These are phyloP conservation scores for Tetramitus jugosus DNA, from an alignment of 208 protist genomes.

Conservation along the genomic window DNA sequence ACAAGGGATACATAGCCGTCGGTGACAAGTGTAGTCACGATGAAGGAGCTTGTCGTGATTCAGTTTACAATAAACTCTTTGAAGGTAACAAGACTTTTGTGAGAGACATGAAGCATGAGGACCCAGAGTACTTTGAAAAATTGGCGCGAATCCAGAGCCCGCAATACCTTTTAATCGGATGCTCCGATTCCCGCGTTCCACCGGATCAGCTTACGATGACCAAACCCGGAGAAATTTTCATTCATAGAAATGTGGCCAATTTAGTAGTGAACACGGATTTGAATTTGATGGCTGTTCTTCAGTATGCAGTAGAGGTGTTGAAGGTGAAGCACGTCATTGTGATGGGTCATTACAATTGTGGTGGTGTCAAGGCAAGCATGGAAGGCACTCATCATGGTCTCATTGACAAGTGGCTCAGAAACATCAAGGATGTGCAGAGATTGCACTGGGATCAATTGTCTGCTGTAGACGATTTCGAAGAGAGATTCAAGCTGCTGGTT, in stretches of 20 bases:
- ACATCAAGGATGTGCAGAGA: conserved; percentile 37
- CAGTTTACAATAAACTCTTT: conserved; percentile 59
- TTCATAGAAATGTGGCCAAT: conserved; percentile 87
- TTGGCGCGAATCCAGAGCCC: conserved; percentile 66
- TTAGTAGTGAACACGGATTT: conserved; percentile 73
- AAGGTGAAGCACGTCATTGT: conserved; percentile 85
- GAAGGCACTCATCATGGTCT: conserved; percentile 35
- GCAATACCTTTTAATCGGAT: conserved; percentile 84
- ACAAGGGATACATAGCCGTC: too few relatives aligned
- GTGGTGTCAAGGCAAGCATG: conserved; percentile 61
- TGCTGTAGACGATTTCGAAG: conserved; percentile 19
- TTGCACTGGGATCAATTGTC: conserved; percentile 25
- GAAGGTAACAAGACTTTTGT: conserved; percentile 76
- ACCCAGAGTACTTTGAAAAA: conserved; percentile 71
- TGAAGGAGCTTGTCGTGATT: too few relatives aligned
- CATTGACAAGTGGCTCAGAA: conserved; percentile 45
- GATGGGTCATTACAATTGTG: conserved; percentile 82
- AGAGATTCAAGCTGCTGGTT: conserved; percentile 21
- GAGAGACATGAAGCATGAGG: conserved; percentile 49
- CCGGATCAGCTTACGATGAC: conserved; percentile 74
- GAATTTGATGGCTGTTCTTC: conserved; percentile 73
- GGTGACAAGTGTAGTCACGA: too few relatives aligned
- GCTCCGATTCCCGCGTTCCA: conserved; percentile 68
- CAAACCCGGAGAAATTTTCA: conserved; percentile 77
- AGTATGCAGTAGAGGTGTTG: conserved; percentile 81